These are phyloP conservation scores for Capsicum rhomboideum DNA, from an alignment of 257 asterid species.

Conservation along the genomic window DNA sequence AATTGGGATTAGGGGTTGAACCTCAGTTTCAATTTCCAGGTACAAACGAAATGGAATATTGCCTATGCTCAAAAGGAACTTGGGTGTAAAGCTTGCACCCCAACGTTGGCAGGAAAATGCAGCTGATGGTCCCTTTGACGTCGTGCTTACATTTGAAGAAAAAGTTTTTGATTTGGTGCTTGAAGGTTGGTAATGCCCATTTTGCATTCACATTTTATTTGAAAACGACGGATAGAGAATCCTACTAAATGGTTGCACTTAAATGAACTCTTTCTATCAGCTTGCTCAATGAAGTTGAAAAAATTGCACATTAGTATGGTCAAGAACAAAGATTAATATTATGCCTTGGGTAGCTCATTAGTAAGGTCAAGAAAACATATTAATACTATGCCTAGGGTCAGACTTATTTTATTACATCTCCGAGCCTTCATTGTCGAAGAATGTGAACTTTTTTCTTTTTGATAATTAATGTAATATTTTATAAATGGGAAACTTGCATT, in stretches of 20 bases:
- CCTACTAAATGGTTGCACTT: not conserved
- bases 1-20: not conserved
- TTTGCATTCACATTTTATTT: not conserved
- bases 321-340: not conserved
- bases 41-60: conserved; percentile 89
- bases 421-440: not conserved
- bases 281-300: not conserved
- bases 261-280: not conserved
- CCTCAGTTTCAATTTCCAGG: conserved; percentile 21
- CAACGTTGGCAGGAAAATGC: conserved; percentile 98
- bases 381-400: not conserved
- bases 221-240: not conserved
- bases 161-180: conserved; percentile 93
- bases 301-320: not conserved
- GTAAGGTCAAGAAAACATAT: not conserved
- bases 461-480: not conserved
- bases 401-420: not conserved
- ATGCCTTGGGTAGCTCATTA: not conserved
- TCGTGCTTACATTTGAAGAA: conserved; percentile 89
- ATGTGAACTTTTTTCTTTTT: not conserved
- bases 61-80: conserved; percentile 96
- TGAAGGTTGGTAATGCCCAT: conserved; percentile 55
- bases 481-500: not conserved
- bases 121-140: conserved; percentile 79
- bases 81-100: conserved; percentile 76